Conservation (phyloP, 2,329 filamentous ascomycete genomes). For the Penicillium sp. region DNA sequence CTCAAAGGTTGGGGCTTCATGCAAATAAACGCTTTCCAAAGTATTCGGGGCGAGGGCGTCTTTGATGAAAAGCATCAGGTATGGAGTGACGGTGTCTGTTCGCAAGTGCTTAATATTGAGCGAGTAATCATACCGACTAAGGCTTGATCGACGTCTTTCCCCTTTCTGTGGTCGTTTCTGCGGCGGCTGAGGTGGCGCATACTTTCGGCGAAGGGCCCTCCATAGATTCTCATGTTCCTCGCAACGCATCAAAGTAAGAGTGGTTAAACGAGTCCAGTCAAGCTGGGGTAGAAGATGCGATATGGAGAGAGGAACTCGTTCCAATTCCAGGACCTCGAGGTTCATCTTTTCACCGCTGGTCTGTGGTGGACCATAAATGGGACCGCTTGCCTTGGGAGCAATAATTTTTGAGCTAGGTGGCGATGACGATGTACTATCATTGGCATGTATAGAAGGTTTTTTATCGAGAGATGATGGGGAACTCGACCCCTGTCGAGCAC, state of each 20-base stretch:
- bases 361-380: slow-evolving; percentile 6
- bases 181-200: slow-evolving; percentile 45
- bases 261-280: slow-evolving; percentile 73
- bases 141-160: slow-evolving; percentile 3
- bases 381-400: slow-evolving; percentile 3
- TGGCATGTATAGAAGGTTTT: background rate
- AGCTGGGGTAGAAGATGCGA: slow-evolving; percentile 69
- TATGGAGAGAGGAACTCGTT: slow-evolving; percentile 72
- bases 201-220: slow-evolving; percentile 68
- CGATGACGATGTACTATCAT: background rate
- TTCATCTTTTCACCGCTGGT: slow-evolving; percentile 51
- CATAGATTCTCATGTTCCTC: slow-evolving; percentile 72
- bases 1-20: slow-evolving; percentile 61
- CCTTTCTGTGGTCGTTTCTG: slow-evolving; percentile 8
- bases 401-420: background rate
- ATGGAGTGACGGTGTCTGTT: slow-evolving; percentile 69
- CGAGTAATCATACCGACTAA: slow-evolving; percentile 52
- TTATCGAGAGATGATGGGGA: background rate
- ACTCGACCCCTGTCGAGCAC: background rate
- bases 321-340: slow-evolving; percentile 72
- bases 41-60: slow-evolving; percentile 77
- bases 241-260: slow-evolving; percentile 73
- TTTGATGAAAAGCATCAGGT: slow-evolving; percentile 72
- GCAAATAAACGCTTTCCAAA: slow-evolving; percentile 75
- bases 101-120: slow-evolving; percentile 73